phyloP scores from a whole-genome alignment of 148 eudicot species.

The Pouteria glomerata region DNA sequence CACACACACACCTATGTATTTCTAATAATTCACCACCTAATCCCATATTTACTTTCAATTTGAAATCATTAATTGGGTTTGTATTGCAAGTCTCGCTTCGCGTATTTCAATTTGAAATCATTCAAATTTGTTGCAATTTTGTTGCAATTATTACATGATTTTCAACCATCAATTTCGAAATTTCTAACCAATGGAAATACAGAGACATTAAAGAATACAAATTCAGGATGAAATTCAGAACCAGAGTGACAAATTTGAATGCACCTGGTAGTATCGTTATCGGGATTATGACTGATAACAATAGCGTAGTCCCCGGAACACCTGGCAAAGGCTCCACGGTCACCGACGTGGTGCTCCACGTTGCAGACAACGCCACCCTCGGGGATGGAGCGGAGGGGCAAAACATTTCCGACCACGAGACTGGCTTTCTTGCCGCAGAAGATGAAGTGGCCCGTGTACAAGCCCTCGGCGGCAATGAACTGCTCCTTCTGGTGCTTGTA shows the following conservation, averaged over 20 bases:
- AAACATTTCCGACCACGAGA: constrained; percentile 16
- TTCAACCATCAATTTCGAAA: too few species aligned
- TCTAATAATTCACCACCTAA: too few species aligned
- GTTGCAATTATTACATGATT: too few species aligned
- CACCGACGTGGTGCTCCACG: constrained; percentile 24
- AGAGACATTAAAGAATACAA: not conserved
- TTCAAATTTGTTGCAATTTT: too few species aligned
- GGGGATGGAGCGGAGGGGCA: constrained; percentile 13
- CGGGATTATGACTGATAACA: constrained; percentile 23
- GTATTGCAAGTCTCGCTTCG: too few species aligned
- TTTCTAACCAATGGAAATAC: not conserved
- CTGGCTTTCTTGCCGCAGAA: constrained; percentile 17
- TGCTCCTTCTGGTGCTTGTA: constrained; percentile 26
- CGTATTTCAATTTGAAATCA: too few species aligned
- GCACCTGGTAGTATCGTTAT: constrained; percentile 19
- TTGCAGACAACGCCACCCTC: constrained; percentile 22
- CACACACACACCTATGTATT: too few species aligned
- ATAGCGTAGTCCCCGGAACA: constrained; percentile 20
- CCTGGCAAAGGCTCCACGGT: constrained; percentile 22
- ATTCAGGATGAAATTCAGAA: not conserved
- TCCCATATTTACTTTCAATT: too few species aligned
- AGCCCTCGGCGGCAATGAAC: constrained; percentile 21
- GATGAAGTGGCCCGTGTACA: constrained; percentile 18
- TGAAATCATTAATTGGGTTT: too few species aligned
- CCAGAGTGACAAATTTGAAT: too few species aligned